Conservation (phyloP, 2,329 filamentous ascomycete species). For the Neurospora sp. region DNA sequence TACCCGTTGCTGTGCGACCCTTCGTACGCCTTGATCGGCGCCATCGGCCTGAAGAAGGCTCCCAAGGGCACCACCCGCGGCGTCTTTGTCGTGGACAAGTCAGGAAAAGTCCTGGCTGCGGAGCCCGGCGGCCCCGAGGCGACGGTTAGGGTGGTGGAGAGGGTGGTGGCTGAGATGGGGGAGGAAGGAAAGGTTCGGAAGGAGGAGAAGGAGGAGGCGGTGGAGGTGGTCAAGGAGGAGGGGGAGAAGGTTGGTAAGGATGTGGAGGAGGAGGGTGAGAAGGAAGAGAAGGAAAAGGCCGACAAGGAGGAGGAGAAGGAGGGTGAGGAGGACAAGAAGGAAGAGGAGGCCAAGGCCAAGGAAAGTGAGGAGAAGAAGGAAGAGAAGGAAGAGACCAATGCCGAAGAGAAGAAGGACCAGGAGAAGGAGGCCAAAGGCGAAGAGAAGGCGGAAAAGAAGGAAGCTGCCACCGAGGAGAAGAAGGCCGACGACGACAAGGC, state of each 20-base stretch:
- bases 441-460: slow-evolving; percentile 3
- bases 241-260: slow-evolving; percentile 15
- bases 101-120: slow-evolving; percentile 60
- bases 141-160: slow-evolving; percentile 68
- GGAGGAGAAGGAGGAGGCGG: slow-evolving; percentile 16
- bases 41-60: slow-evolving; percentile 82
- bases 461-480: not conserved
- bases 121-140: slow-evolving; percentile 67
- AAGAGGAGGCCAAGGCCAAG: not conserved
- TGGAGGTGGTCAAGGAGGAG: not conserved
- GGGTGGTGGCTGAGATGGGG: slow-evolving; percentile 46
- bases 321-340: slow-evolving; percentile 21
- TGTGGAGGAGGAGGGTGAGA: slow-evolving; percentile 12
- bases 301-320: slow-evolving; percentile 19
- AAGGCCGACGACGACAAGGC: not conserved
- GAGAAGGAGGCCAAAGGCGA: not conserved
- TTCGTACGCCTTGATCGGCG: slow-evolving; percentile 60
- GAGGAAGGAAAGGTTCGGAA: slow-evolving; percentile 1
- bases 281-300: slow-evolving; percentile 22
- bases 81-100: slow-evolving; percentile 78
- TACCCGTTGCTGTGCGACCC: slow-evolving; percentile 86
- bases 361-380: slow-evolving; percentile 11
- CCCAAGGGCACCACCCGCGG: slow-evolving; percentile 74
- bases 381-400: slow-evolving; percentile 19
- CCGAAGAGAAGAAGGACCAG: slow-evolving; percentile 20